Evolutionary conservation across 202 grass and related monocot genomes (phyloP), one percentile per base, ranked within the genome.

Genomic region (Panicum hallii): DNA sequence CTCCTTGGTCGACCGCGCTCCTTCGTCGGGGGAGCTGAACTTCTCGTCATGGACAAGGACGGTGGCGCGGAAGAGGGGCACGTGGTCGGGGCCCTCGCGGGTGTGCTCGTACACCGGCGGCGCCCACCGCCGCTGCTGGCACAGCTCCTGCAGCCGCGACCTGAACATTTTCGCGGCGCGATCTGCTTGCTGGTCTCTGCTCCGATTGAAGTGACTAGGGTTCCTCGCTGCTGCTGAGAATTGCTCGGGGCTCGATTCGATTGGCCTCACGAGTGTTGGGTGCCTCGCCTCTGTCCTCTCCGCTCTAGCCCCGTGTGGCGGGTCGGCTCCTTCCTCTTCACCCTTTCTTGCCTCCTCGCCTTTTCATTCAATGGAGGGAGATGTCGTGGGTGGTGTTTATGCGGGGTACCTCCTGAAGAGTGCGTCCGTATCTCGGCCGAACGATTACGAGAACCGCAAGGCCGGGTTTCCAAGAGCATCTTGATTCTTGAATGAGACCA

Each of bases 61-160:
- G 36, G 88, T 84, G 82, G 91, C 88, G 70, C 12, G 57, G 90
- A 92, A 94, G 49, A 78, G 56, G 48, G 79, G 81, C 4, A 30
- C 2, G 67, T 92, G 96, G 48, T 40, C 44, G 11, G 63, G 81
- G 32, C 84, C 96, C 17, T 77, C 84, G 38, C 56, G 38, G 17
- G 10, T 63, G 63, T 47, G 43, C 22, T 72, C 20, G 88, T 89
- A 95, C 71, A 82, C 13, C 72, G 93, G 93, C 45, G 79, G 70
- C 67, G 26, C 48, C 93, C 91, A 98, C 41, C 81, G 91, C 84
- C 71, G 87, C 76, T 71, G 80, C 32, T 92, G 87, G 89, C 95
- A 98, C 50, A 98, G 80, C 68, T 93, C 83, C 40, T 95, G 89
- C 45, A 98, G 70, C 38, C 26, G 78, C 55, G 63, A 57, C 87